Base-by-base conservation (phyloP, 169 alveolate genomes). In the Cyclospora cayetanensis region DNA sequence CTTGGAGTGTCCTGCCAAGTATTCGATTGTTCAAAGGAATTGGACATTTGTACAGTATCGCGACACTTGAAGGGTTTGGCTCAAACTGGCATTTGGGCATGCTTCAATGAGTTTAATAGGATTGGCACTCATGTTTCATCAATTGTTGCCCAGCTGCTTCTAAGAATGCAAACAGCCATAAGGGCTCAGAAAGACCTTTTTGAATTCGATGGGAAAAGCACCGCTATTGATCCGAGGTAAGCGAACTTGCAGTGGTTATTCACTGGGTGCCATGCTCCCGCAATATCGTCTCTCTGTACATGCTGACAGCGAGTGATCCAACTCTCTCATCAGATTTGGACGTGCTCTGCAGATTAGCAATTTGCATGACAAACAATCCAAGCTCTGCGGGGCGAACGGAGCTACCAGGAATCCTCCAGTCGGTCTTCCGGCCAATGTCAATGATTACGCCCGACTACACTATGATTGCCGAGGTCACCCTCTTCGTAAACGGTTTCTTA, bases 61-160 rank as follows among this genome's bases (percentile, higher is more conserved):
- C 98, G 98, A 91, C 97, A 97, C 93, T 97, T 97, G 96, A 97
- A 96, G 90, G 99, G 99, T 39, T 97, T 98, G 53, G 99, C 99
- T 0, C 97, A 98, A 43, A 95, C 99, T 34, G 99, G 99, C 52
- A 98, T 99, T n/a, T 98, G 99, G 99, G 98, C 99, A 68, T 98
- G 99, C 90, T 97, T 98, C 93, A 99, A 98, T 95, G 99, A 98
- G 95, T 98, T 98, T 95, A 98, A 98, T 72, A 97, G 99, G 91
- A 95, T 98, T 43, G 97, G 97, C 79, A 98, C 98, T 50, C 99
- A 98, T 95, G 99, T 98, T 25, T 95, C 97, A 37, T 97, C 99
- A 70, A 99, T 97, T 86, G 96, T 98, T 76, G 97, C 99, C 60
- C 98, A 97, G 93, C 98, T 97, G 96, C 97, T 98, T 96, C 96